A percentile compares a stretch with the other conserved stretches of the same genome.
These are phyloP conservation scores for Nemania sp. DNA, from an alignment of 2,329 filamentous ascomycete species.

Conservation along the genomic window DNA sequence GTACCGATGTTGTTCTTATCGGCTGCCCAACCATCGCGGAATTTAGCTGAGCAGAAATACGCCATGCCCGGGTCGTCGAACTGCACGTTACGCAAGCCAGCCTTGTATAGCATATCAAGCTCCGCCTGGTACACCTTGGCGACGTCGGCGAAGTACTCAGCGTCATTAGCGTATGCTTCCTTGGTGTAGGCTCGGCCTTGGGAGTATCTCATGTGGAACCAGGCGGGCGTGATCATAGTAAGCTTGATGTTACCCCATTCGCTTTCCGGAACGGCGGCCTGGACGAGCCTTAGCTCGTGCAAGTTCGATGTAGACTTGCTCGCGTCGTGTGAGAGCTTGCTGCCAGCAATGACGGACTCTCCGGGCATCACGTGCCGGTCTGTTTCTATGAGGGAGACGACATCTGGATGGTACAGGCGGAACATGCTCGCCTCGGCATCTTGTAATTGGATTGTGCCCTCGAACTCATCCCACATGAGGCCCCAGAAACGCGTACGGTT, in stretches of 20 bases:
- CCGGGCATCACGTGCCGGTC: constrained; percentile 67
- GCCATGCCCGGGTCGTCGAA: constrained; percentile 76
- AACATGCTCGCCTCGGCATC: constrained; percentile 65
- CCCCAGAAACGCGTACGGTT: constrained; percentile 65
- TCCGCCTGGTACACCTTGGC: constrained; percentile 75
- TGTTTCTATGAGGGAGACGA: constrained; percentile 65
- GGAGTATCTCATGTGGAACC: constrained; percentile 69
- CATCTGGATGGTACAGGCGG: constrained; percentile 66
- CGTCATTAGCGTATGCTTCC: constrained; percentile 67
- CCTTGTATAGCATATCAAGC: constrained; percentile 70
- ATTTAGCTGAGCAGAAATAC: constrained; percentile 80
- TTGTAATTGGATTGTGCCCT: constrained; percentile 61
- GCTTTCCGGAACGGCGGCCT: constrained; percentile 59
- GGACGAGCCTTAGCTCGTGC: constrained; percentile 62
- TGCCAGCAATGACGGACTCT: constrained; percentile 65
- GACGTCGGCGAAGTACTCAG: constrained; percentile 74
- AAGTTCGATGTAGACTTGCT: constrained; percentile 60
- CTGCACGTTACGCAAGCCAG: constrained; percentile 74
- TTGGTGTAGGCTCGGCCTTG: constrained; percentile 67
- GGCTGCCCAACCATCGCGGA: constrained; percentile 75
- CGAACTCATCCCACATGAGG: constrained; percentile 66
- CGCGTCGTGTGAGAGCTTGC: constrained; percentile 60
- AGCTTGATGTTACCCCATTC: constrained; percentile 66
- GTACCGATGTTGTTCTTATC: constrained; percentile 76
- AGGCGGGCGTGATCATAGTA: constrained; percentile 66